A percentile compares a stretch with the other conserved stretches of the same genome.
Evolutionary conservation across 164 flowering plant species (phyloP).

Genomic region (Nelumbo lutea): DNA sequence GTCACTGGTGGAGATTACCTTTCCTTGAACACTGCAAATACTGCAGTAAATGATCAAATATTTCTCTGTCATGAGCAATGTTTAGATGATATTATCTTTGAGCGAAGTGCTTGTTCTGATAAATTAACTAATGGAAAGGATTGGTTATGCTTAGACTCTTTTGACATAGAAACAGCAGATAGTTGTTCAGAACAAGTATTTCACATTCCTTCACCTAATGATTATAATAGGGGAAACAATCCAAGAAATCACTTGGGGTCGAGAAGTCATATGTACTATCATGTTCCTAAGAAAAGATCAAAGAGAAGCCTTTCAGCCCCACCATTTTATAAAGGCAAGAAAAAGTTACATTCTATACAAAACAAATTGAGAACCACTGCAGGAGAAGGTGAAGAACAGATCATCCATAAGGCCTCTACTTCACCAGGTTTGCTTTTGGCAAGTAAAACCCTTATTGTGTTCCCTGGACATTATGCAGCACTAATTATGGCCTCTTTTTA

Average conservation of each 20-base stretch:
- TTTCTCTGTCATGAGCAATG: conserved; percentile 5
- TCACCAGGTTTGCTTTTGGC: conserved; percentile 29
- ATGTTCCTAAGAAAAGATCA: conserved; percentile 18
- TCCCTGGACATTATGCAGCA: conserved; percentile 7
- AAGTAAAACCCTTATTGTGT: conserved; percentile 2
- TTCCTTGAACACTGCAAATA: conserved; percentile 14
- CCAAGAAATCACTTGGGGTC: conserved; percentile 9
- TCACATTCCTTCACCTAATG: conserved; percentile 9
- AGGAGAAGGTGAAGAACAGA: conserved; percentile 8
- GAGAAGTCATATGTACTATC: conserved; percentile 9
- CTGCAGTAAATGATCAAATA: conserved; percentile 13
- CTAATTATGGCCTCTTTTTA: conserved; percentile 8
- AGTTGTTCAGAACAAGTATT: conserved; percentile 5
- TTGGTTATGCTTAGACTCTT: conserved; percentile 18
- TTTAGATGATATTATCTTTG: conserved; percentile 13
- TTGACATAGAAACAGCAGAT: conserved; percentile 1
- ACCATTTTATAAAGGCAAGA: conserved; percentile 58
- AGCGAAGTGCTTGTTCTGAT: conserved; percentile 14
- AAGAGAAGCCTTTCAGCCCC: conserved; percentile 90
- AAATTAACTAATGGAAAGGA: conserved; percentile 20
- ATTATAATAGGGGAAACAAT: conserved; percentile 6
- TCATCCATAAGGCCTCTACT: conserved; percentile 8
- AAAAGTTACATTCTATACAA: conserved; percentile 33
- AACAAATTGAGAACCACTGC: conserved; percentile 8
- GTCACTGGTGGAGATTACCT: conserved; percentile 18